Conservation (phyloP, 352 stramenopile species). For the Phytophthora syringae region DNA sequence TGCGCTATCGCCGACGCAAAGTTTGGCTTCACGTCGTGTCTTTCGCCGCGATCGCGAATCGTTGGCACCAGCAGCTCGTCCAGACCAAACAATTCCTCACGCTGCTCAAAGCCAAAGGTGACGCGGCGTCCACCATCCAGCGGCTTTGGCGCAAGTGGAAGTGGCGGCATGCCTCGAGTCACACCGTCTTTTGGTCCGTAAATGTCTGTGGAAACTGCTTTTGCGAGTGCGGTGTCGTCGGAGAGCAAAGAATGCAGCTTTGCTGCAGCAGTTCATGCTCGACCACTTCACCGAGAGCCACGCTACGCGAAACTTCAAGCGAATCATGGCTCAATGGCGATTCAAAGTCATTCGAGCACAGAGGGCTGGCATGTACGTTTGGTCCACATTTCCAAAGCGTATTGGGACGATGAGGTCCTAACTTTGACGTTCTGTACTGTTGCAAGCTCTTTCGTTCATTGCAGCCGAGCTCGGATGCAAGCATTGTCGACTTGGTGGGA, state of each 20-base stretch:
- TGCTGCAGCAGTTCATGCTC: constrained; percentile 68
- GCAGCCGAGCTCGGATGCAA: constrained; percentile 59
- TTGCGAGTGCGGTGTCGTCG: constrained; percentile 59
- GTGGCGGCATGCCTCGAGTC: constrained; percentile 62
- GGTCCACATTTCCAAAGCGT: background rate
- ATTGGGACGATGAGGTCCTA: background rate
- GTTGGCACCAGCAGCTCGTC: constrained; percentile 44
- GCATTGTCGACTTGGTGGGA: constrained; percentile 74
- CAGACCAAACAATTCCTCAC: constrained; percentile 41
- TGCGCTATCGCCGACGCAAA: constrained; percentile 46
- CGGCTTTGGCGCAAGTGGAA: constrained; percentile 67
- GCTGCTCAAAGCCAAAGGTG: constrained; percentile 42
- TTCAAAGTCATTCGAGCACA: constrained; percentile 76
- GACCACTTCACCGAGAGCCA: constrained; percentile 59
- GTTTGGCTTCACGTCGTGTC: constrained; percentile 58
- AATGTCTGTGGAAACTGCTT: constrained; percentile 75
- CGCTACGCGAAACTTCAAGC: constrained; percentile 76
- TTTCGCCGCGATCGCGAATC: constrained; percentile 44
- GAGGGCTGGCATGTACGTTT: constrained; percentile 45
- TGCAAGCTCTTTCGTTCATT: constrained; percentile 50
- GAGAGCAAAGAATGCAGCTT: constrained; percentile 33
- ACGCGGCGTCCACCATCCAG: constrained; percentile 63
- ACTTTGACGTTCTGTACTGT: background rate
- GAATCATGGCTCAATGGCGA: constrained; percentile 79
- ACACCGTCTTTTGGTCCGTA: constrained; percentile 72